Evolutionary conservation across 163 green algal genomes (phyloP), one percentile per base, ranked within the genome.

Genomic region (Scenedesmus sp.): DNA sequence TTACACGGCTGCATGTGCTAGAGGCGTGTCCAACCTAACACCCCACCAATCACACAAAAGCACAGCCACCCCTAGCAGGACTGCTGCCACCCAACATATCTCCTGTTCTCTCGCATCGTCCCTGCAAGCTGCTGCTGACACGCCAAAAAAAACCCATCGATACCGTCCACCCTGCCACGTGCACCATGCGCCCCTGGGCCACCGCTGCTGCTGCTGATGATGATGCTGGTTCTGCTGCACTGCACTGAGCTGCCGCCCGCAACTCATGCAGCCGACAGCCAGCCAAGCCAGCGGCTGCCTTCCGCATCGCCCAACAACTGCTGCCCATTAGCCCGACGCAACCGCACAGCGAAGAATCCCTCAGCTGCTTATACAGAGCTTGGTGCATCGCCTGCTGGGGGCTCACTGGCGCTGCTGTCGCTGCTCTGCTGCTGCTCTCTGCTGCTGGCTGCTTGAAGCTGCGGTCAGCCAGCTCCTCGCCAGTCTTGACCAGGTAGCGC

Each of bases 401-500:
- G 40, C 87, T 91, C 30, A 0, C 6, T 40, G 35, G 15, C 79
- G 78, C 78, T 85, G 78, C 78, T 87, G 78, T 40, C 49, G 73
- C 86, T 91, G 86, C 86, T 91, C 86, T 91, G 86, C 86, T 91
- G 86, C 73, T 83, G 65, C 43, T 46, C 26, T 76, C 68, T 89
- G 56, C 46, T 86, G n/a, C 86, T 86, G 81, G 7, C 68, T 51
- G 33, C 59, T 88, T 61, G 88, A 92, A 89, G 88, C 81, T 85
- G 46, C 56, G 40, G 9, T 92, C 81, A 26, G 83, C 70, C 37
- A 92, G 72, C 83, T 87, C 93, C 93, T 99, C 97, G 12, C 97
- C 97, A 42, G 97, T 99, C 94, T 99, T 99, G 81, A 96, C 93
- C 1, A 99, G 95, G 91, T 95, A 97, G 18, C 97, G 95, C 24